Evolutionary conservation across 2,329 filamentous ascomycete genomes (phyloP).

Genomic region (Xylaria sp.): DNA sequence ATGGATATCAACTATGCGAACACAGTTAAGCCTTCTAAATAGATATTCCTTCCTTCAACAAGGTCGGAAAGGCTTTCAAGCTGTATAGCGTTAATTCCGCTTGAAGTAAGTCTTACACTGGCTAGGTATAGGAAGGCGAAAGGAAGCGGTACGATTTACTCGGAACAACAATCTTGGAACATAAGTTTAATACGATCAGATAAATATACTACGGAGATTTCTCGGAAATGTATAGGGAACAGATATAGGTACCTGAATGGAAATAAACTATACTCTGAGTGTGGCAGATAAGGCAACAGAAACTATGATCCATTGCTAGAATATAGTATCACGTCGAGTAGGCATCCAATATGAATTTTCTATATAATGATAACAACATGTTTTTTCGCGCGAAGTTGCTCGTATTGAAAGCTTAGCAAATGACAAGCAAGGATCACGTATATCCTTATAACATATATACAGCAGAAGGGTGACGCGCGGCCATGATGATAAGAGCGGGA

Average conservation of each 20-base stretch:
- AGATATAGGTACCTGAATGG: neutral
- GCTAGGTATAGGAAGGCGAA: neutral
- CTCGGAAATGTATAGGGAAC: neutral
- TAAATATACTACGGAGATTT: neutral
- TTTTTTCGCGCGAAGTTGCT: neutral
- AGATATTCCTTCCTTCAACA: neutral
- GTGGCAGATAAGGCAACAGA: neutral
- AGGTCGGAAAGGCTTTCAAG: neutral
- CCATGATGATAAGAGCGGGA: neutral
- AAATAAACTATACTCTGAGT: neutral
- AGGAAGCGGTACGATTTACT: constrained; percentile 3
- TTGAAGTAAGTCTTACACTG: neutral
- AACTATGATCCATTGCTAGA: neutral
- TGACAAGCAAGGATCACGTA: neutral
- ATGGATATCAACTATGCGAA: neutral
- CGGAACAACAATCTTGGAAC: neutral
- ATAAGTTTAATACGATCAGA: neutral
- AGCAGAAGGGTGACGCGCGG: neutral
- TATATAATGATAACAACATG: neutral
- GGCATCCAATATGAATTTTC: neutral
- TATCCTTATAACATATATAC: constrained; percentile 24
- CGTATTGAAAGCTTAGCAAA: neutral
- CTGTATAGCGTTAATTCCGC: neutral
- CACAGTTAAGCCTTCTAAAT: neutral
- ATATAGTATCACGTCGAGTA: neutral